Evolutionary conservation across 345 rosid species (phyloP).

Genomic region (Isatis tinctoria): DNA sequence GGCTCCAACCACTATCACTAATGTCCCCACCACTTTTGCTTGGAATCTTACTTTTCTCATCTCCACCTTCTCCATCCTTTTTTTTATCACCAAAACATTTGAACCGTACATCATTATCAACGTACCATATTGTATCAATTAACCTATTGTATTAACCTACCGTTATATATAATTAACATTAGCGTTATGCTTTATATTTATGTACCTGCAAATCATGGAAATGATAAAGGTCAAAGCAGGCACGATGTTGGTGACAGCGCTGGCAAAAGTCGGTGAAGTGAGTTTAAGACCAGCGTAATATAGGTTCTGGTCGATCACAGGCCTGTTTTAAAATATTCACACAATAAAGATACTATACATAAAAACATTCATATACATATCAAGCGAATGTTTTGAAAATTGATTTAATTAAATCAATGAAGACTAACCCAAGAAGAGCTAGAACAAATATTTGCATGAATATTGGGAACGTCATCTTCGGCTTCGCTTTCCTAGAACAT

Average conservation of each 20-base stretch:
- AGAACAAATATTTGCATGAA: conserved; percentile 78
- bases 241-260: conserved; percentile 84
- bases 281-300: conserved; percentile 81
- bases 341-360: not conserved
- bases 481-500: conserved; percentile 60
- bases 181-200: not conserved
- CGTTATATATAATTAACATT: not conserved
- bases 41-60: conserved; percentile 71
- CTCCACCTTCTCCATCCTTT: conserved; percentile 81
- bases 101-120: not conserved
- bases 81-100: conserved; percentile 8
- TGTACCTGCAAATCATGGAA: conserved; percentile 54
- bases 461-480: conserved; percentile 64
- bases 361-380: not conserved
- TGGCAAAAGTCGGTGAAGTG: conserved; percentile 85
- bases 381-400: not conserved
- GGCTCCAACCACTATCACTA: conserved; percentile 82
- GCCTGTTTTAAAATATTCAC: conserved; percentile 38
- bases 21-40: conserved; percentile 80
- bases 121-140: not conserved
- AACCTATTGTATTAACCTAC: not conserved
- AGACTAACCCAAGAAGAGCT: conserved; percentile 80
- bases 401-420: not conserved
- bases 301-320: conserved; percentile 90
- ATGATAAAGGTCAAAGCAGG: conserved; percentile 90